These are phyloP conservation scores for Quercus lobata DNA, from an alignment of 331 rosid genomes.

Conservation along the genomic window DNA sequence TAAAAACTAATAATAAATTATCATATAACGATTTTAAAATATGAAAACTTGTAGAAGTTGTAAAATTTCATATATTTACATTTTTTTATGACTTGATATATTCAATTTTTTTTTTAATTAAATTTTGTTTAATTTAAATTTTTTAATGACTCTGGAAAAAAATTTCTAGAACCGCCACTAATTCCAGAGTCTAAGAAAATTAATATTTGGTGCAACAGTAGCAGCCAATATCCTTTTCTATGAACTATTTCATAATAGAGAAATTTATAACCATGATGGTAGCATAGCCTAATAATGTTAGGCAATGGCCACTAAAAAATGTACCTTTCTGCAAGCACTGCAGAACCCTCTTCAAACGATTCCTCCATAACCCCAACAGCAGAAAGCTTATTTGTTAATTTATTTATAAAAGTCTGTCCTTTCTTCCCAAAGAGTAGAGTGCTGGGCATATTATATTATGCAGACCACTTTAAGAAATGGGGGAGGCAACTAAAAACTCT, in stretches of 20 bases:
- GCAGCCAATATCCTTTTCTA: not conserved
- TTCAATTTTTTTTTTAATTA: too few relatives aligned
- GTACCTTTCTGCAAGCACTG: conserved; percentile 94
- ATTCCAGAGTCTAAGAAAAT: not conserved
- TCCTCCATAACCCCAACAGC: conserved; percentile 93
- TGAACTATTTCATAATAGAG: not conserved
- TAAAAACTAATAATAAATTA: too few relatives aligned
- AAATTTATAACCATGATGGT: not conserved
- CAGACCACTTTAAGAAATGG: too few relatives aligned
- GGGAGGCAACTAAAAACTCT: too few relatives aligned
- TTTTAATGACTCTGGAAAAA: too few relatives aligned
- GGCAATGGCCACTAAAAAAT: not conserved
- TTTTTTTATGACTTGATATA: too few relatives aligned
- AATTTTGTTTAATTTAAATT: too few relatives aligned
- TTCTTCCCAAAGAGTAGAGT: conserved; percentile 80
- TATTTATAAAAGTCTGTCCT: conserved; percentile 50
- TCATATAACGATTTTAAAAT: too few relatives aligned
- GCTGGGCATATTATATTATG: conserved; percentile 37
- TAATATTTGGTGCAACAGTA: not conserved
- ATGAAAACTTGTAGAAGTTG: too few relatives aligned
- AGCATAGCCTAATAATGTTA: not conserved
- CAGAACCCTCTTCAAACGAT: conserved; percentile 97
- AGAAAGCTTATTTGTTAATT: conserved; percentile 75
- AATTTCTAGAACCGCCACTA: too few relatives aligned
- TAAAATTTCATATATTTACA: too few relatives aligned